Percentiles rank a stretch among this genome's conserved stretches.
phyloP scores from a whole-genome alignment of 805 yeast genomes.

The Saturnispora ahearnii region DNA sequence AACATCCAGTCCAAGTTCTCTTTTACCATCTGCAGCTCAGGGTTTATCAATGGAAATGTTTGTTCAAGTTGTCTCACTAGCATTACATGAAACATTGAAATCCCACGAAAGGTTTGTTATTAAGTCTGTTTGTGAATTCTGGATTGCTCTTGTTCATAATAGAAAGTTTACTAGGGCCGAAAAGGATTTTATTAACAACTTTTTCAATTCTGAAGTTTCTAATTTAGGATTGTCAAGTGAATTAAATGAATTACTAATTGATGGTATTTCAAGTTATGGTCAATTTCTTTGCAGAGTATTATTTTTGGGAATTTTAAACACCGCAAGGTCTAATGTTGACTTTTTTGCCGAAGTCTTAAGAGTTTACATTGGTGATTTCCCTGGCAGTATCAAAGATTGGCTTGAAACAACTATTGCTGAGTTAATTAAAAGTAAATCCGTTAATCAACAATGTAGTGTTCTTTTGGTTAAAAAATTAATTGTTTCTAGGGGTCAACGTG shows the following conservation, averaged over 20 bases:
- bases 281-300: constrained; percentile 29
- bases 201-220: background rate
- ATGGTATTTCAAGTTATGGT: constrained; percentile 24
- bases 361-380: constrained; percentile 10
- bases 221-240: background rate
- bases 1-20: constrained; percentile 21
- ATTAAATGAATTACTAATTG: constrained; percentile 12
- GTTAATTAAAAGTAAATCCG: constrained; percentile 19
- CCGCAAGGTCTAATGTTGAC: constrained; percentile 53
- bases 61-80: constrained; percentile 9
- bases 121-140: constrained; percentile 44
- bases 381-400: constrained; percentile 30
- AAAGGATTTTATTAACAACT: constrained; percentile 1
- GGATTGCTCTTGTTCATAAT: constrained; percentile 37
- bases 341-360: constrained; percentile 43
- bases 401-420: constrained; percentile 14
- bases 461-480: constrained; percentile 45
- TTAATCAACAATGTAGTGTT: constrained; percentile 26
- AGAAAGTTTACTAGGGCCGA: constrained; percentile 2
- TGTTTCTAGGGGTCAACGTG: constrained; percentile 58
- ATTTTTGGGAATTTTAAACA: constrained; percentile 38
- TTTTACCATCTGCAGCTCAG: constrained; percentile 26
- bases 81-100: constrained; percentile 30
- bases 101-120: constrained; percentile 49
- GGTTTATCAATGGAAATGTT: constrained; percentile 4